Evolutionary conservation across 169 alveolate species (phyloP).

Genomic region (Babesia bigemina): DNA sequence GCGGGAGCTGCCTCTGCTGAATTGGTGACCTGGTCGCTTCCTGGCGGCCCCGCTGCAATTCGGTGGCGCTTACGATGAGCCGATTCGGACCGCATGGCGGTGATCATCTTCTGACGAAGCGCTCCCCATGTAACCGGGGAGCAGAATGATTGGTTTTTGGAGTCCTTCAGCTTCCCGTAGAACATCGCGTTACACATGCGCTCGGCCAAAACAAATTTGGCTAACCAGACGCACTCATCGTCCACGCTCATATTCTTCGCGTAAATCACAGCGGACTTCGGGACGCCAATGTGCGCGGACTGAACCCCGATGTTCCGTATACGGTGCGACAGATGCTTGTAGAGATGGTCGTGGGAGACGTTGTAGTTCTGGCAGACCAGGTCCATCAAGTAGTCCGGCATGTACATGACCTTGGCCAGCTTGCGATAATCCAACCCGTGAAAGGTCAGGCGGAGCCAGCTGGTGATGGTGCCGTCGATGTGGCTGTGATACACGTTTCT

Average conservation of each 20-base stretch:
- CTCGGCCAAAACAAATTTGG: conserved; percentile 53
- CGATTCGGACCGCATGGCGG: not conserved
- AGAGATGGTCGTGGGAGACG: conserved; percentile 29
- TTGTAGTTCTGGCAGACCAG: conserved; percentile 1
- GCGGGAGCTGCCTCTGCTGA: not conserved
- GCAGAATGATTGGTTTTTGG: not conserved
- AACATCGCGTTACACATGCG: conserved; percentile 22
- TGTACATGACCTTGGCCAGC: conserved; percentile 21
- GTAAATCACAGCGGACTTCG: not conserved
- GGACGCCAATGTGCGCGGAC: conserved; percentile 1
- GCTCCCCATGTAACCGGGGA: conserved; percentile 34
- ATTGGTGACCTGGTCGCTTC: not conserved
- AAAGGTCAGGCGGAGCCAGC: conserved; percentile 37
- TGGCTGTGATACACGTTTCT: conserved; percentile 10
- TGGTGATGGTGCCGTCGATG: conserved; percentile 23
- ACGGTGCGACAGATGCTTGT: conserved; percentile 13
- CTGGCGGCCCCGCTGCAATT: too few species aligned
- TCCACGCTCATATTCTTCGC: conserved; percentile 26
- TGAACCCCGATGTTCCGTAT: not conserved
- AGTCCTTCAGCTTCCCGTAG: not conserved
- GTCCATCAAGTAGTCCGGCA: conserved; percentile 32
- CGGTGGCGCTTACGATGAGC: not conserved
- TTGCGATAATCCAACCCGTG: conserved; percentile 31
- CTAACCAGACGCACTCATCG: conserved; percentile 46
- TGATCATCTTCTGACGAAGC: conserved; percentile 11